Conservation (phyloP, 176 grass and related monocot genomes). For the Bromus sterilis region DNA sequence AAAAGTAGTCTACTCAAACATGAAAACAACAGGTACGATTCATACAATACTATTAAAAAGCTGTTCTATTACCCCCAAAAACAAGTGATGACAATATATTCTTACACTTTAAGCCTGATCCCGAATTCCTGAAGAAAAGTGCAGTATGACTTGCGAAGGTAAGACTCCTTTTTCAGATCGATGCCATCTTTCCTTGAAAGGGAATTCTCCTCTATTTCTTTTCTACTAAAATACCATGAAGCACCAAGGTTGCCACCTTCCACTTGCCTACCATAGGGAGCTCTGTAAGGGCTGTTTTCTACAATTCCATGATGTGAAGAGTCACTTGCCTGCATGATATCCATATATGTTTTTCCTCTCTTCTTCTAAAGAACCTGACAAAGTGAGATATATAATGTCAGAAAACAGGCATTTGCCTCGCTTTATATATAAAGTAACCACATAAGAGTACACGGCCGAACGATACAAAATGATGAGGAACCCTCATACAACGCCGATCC, state of each 20-base stretch:
- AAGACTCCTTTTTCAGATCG: conserved; percentile 81
- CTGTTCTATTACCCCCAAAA: conserved; percentile 20
- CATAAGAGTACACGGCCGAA: too few species aligned
- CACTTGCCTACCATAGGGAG: conserved; percentile 26
- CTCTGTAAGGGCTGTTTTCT: conserved; percentile 60
- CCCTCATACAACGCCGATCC: too few species aligned
- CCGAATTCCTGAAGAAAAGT: conserved; percentile 87
- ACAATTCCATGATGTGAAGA: conserved; percentile 46
- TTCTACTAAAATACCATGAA: conserved; percentile 86
- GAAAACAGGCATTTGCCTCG: too few species aligned
- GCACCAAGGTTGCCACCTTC: conserved; percentile 40
- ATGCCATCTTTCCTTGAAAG: conserved; percentile 69
- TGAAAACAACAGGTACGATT: neutral
- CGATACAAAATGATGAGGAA: too few species aligned
- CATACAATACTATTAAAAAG: neutral
- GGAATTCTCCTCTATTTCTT: conserved; percentile 84
- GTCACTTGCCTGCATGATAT: conserved; percentile 31
- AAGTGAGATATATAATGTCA: conserved; percentile 1
- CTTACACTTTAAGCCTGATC: conserved; percentile 99
- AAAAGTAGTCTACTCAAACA: neutral
- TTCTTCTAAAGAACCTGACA: conserved; percentile 14
- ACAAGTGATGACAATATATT: neutral
- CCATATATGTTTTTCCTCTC: conserved; percentile 17
- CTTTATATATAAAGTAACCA: too few species aligned
- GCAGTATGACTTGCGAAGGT: conserved; percentile 88